Base-by-base conservation (phyloP, 2,329 filamentous ascomycete genomes). In the Aspergillus fructus region DNA sequence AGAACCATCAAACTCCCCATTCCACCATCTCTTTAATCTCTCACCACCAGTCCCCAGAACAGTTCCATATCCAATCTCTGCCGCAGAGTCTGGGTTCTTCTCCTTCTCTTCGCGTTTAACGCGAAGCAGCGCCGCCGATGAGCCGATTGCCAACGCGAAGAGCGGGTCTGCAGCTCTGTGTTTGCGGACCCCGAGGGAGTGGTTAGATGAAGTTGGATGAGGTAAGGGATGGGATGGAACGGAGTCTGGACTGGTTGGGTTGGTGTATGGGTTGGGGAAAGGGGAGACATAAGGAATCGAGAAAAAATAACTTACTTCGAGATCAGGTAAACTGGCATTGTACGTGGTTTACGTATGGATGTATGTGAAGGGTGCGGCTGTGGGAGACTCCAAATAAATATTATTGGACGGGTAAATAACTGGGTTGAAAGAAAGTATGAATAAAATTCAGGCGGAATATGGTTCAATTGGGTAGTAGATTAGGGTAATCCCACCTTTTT, bases 71-170 rank as follows among this genome's bases (percentile, higher is more conserved):
- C 66, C 64, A 39, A 74, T 68, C 48, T 75, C 70, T 9, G 68
- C 63, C 15, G 73, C 71, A 30, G 67, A 65, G 27, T 73, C 68
- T 4, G 74, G 76, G 43, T 73, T 67, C 62, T 78, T 76, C 61
- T 83, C 81, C 42, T 71, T 74, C 67, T 84, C 78, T 61, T 85
- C 83, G 12, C 82, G 77, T 55, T 78, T 79, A 62, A 85, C 81
- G n/a, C 82, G 78, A 19, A 81, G 70, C 21, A 76, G 69, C 12
- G 82, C 79, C n/a, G 83, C 81, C 8, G 78, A 76, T 9, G 79
- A 67, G 48, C 83, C 83, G 65, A 85, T 82, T 23, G 65, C 53
- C 19, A 71, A 56, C 23, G 82, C 82, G 64, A 85, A 85, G 57
- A 85, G 54, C 33, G 83, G 83, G 64, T 85, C 83, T 5, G 74